Percentiles rank a stretch among this genome's conserved stretches.
Conservation (phyloP, 148 eudicot species). For the Rhododendron vialii region DNA sequence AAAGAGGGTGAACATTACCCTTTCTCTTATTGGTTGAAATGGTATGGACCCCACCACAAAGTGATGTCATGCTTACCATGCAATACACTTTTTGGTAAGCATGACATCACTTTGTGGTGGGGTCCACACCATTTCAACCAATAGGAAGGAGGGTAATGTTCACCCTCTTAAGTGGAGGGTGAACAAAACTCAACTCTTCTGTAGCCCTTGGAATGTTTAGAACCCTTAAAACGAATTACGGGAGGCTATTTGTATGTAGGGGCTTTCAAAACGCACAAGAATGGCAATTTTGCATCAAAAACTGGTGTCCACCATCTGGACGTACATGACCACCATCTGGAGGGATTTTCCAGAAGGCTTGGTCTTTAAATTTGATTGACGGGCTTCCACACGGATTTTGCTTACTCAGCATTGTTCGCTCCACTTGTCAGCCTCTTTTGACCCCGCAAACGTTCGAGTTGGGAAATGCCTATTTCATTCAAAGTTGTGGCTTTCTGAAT, state of each 20-base stretch:
- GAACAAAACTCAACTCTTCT: no score
- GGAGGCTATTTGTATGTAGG: neutral
- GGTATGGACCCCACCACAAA: no score
- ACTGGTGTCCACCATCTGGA: neutral
- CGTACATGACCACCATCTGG: neutral
- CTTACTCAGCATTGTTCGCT: neutral
- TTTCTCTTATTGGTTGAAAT: no score
- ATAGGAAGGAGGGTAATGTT: no score
- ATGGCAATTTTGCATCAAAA: neutral
- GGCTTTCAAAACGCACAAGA: neutral
- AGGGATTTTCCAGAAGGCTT: neutral
- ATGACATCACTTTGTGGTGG: no score
- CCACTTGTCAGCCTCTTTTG: neutral
- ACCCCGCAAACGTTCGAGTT: neutral
- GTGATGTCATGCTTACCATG: no score
- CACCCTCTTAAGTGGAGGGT: no score
- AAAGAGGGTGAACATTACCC: no score
- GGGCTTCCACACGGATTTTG: neutral
- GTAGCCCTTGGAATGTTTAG: neutral
- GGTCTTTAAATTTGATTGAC: neutral
- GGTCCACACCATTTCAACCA: no score
- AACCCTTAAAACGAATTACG: neutral
- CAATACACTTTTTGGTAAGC: no score
- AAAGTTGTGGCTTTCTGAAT: neutral
- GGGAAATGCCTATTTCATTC: neutral